phyloP scores from a whole-genome alignment of 768 basidiomycete genomes.

The Chalciporus piperatus region DNA sequence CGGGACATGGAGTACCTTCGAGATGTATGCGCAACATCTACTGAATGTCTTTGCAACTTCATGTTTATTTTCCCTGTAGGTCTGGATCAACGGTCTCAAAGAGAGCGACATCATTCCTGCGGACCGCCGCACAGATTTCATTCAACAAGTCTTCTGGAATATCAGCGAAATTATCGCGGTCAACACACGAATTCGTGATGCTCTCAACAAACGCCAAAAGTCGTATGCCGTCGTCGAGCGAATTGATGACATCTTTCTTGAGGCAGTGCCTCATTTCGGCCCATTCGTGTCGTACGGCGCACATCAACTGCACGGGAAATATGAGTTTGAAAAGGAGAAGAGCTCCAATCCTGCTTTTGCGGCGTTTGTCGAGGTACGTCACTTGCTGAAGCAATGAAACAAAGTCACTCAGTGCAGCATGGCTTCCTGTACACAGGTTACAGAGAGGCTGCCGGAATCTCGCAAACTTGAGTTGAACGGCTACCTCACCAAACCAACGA shows the following conservation, averaged over 20 bases:
- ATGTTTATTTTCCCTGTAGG: slow-evolving; percentile 39
- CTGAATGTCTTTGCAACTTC: not conserved
- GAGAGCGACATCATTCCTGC: slow-evolving; percentile 74
- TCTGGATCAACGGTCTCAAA: slow-evolving; percentile 86
- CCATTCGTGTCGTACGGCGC: slow-evolving; percentile 96
- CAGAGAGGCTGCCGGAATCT: slow-evolving; percentile 91
- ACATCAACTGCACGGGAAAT: slow-evolving; percentile 97
- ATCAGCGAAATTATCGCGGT: slow-evolving; percentile 90
- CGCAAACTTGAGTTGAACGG: slow-evolving; percentile 96
- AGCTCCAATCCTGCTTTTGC: slow-evolving; percentile 88
- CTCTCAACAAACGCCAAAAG: slow-evolving; percentile 93
- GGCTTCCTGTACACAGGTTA: slow-evolving; percentile 48
- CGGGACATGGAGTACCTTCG: slow-evolving; percentile 97
- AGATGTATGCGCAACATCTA: slow-evolving; percentile 56
- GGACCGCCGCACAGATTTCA: slow-evolving; percentile 75
- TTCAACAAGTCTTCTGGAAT: slow-evolving; percentile 98
- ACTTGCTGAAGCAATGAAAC: not conserved
- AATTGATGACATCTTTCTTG: slow-evolving; percentile 89
- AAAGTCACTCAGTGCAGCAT: slow-evolving; percentile 1
- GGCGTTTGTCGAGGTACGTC: slow-evolving; percentile 85
- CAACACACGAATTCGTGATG: slow-evolving; percentile 88
- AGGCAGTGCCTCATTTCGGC: slow-evolving; percentile 80
- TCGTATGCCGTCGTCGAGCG: slow-evolving; percentile 89
- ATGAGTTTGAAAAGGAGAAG: slow-evolving; percentile 99
- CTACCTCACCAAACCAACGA: slow-evolving; percentile 97